A percentile compares a stretch with the other conserved stretches of the same genome.
These are phyloP conservation scores for Oryza glumipatula DNA, from an alignment of 176 grass and related monocot genomes.

Conservation along the genomic window DNA sequence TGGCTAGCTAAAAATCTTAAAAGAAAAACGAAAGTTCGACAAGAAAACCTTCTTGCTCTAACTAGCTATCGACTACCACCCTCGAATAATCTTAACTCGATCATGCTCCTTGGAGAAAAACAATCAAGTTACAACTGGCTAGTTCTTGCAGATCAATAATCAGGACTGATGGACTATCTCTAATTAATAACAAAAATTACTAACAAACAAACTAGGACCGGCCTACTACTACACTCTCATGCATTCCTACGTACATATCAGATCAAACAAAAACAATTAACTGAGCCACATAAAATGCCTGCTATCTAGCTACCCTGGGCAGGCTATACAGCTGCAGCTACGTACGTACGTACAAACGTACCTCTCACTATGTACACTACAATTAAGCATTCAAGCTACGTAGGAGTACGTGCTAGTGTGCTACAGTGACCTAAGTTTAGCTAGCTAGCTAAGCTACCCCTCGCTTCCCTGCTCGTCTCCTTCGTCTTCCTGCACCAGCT, in stretches of 20 bases:
- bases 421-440: not conserved
- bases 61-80: too few relatives aligned
- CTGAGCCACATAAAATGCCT: not conserved
- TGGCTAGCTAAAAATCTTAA: too few relatives aligned
- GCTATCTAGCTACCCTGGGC: not conserved
- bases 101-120: too few relatives aligned
- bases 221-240: not conserved
- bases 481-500: slow-evolving; percentile 11
- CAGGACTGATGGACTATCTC: not conserved
- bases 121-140: too few relatives aligned
- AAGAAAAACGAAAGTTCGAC: too few relatives aligned
- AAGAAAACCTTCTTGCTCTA: too few relatives aligned
- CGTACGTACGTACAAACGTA: not conserved
- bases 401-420: slow-evolving; percentile 2
- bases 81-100: too few relatives aligned
- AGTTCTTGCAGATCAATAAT: not conserved
- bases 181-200: not conserved
- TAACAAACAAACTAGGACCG: not conserved
- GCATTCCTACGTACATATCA: not conserved
- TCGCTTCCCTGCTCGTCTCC: slow-evolving; percentile 33
- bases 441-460: slow-evolving; percentile 7
- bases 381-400: not conserved
- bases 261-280: not conserved
- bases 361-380: slow-evolving; percentile 5
- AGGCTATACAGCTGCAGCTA: not conserved